Percentiles rank a stretch among this genome's conserved stretches.
Evolutionary conservation across 495 filamentous ascomycete species (phyloP).

Genomic region (Eremomyces bilateralis): DNA sequence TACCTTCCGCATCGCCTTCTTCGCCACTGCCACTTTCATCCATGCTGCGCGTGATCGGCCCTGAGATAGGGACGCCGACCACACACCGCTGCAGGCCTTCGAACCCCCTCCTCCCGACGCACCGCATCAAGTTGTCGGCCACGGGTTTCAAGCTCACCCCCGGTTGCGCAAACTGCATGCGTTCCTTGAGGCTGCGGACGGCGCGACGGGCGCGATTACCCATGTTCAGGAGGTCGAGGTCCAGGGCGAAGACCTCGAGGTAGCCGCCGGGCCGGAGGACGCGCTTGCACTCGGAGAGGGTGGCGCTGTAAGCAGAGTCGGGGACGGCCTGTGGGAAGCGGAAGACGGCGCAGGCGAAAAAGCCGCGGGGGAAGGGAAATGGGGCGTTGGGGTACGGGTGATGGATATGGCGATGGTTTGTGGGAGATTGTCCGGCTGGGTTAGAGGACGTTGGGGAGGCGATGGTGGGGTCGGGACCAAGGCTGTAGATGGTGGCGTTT

Average conservation of each 20-base stretch:
- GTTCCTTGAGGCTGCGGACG: conserved; percentile 56
- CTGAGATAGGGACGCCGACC: conserved; percentile 74
- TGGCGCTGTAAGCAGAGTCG: conserved; percentile 51
- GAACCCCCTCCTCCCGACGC: conserved; percentile 62
- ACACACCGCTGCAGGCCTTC: conserved; percentile 68
- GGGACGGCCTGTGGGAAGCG: conserved; percentile 66
- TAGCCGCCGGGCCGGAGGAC: conserved; percentile 81
- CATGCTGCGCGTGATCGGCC: conserved; percentile 26
- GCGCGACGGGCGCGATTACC: conserved; percentile 45
- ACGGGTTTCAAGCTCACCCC: conserved; percentile 48
- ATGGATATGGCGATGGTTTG: conserved; percentile 56
- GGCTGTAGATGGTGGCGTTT: conserved; percentile 64
- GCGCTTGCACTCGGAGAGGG: conserved; percentile 71
- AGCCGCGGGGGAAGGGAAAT: conserved; percentile 74
- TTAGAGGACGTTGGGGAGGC: conserved; percentile 17
- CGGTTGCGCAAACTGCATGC: conserved; percentile 39
- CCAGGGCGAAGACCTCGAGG: conserved; percentile 30
- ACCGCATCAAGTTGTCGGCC: conserved; percentile 54
- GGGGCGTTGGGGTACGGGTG: conserved; percentile 41
- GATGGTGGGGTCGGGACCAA: conserved; percentile 27
- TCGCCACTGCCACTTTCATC: conserved; percentile 9
- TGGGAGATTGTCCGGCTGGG: conserved; percentile 35
- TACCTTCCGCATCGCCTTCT: conserved; percentile 6
- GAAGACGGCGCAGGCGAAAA: conserved; percentile 67
- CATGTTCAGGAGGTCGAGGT: conserved; percentile 23